Percentiles rank a stretch among this genome's conserved stretches.
Evolutionary conservation across 2,329 filamentous ascomycete genomes (phyloP).

Genomic region (Arthrobotrys megalospora): DNA sequence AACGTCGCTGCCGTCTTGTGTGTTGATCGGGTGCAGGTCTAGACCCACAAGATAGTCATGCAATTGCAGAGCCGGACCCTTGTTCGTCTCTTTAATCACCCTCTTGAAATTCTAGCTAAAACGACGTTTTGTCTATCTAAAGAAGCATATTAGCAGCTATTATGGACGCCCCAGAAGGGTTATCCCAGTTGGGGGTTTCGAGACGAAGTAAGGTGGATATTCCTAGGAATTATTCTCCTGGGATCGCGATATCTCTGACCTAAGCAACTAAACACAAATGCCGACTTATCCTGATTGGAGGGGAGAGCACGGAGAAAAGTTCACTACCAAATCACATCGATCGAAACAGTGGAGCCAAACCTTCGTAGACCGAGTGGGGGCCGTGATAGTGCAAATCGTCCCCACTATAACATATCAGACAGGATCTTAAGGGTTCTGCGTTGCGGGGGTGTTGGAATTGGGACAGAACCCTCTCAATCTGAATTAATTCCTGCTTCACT

Average conservation of each 20-base stretch:
- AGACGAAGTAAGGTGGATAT: slow-evolving; percentile 29
- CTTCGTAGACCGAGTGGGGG: slow-evolving; percentile 30
- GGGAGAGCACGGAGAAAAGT: slow-evolving; percentile 16
- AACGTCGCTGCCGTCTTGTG: not conserved
- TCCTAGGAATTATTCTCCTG: slow-evolving; percentile 28
- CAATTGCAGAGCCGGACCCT: not conserved
- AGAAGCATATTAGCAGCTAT: slow-evolving; percentile 2
- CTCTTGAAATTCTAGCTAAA: not conserved
- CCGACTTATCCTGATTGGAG: slow-evolving; percentile 25
- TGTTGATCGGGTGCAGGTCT: not conserved
- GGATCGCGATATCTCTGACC: slow-evolving; percentile 12
- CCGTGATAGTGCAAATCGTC: slow-evolving; percentile 16
- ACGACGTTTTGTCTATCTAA: slow-evolving; percentile 18
- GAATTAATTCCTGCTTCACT: slow-evolving; percentile 34
- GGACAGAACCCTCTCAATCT: slow-evolving; percentile 29
- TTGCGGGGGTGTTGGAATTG: slow-evolving; percentile 60
- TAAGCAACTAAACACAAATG: slow-evolving; percentile 10
- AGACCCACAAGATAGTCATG: not conserved
- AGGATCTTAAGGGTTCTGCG: slow-evolving; percentile 26
- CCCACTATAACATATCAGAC: slow-evolving; percentile 34
- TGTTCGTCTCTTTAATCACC: not conserved
- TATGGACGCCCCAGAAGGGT: slow-evolving; percentile 12
- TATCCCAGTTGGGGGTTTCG: slow-evolving; percentile 26
- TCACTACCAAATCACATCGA: slow-evolving; percentile 6
- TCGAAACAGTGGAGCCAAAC: slow-evolving; percentile 12